A percentile compares a stretch with the other conserved stretches of the same genome.
These are phyloP conservation scores for Ogataea parapolymorpha DNA, from an alignment of 805 yeast species.

Conservation along the genomic window DNA sequence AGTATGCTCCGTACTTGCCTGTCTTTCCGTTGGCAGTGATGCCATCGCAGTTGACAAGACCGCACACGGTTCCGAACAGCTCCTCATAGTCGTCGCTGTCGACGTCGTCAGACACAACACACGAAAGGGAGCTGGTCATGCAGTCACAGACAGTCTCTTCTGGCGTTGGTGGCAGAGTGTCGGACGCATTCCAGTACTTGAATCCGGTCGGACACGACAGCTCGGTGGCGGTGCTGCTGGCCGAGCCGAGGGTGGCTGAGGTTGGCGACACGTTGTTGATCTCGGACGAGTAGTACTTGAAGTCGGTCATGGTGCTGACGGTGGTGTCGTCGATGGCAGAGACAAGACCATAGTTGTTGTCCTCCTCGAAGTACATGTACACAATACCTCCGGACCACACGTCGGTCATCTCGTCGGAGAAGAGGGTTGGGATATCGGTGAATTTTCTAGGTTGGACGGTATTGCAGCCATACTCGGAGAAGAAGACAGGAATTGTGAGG, in stretches of 20 bases:
- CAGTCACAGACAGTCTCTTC: conserved; percentile 62
- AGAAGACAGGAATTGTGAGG: conserved; percentile 69
- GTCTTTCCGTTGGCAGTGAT: conserved; percentile 58
- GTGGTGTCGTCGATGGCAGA: conserved; percentile 40
- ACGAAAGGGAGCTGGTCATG: conserved; percentile 48
- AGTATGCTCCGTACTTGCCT: conserved; percentile 70
- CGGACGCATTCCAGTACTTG: conserved; percentile 60
- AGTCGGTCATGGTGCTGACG: conserved; percentile 64
- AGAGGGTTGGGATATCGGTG: conserved; percentile 66
- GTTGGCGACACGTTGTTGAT: conserved; percentile 55
- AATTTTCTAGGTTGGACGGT: conserved; percentile 65
- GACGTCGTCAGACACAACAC: conserved; percentile 60
- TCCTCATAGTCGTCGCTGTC: conserved; percentile 54
- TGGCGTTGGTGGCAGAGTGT: conserved; percentile 79
- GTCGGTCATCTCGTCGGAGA: conserved; percentile 66
- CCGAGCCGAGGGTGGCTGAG: conserved; percentile 38
- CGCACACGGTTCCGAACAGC: conserved; percentile 58
- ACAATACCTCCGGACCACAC: conserved; percentile 92
- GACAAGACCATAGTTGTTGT: conserved; percentile 73
- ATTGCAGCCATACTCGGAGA: conserved; percentile 84
- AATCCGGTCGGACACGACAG: conserved; percentile 61
- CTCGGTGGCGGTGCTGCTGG: conserved; percentile 40
- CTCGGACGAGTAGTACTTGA: conserved; percentile 57
- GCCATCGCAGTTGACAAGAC: conserved; percentile 52
- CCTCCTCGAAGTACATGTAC: conserved; percentile 79